These are phyloP conservation scores for Escallonia rubra DNA, from an alignment of 129 eudicot species.

Conservation along the genomic window DNA sequence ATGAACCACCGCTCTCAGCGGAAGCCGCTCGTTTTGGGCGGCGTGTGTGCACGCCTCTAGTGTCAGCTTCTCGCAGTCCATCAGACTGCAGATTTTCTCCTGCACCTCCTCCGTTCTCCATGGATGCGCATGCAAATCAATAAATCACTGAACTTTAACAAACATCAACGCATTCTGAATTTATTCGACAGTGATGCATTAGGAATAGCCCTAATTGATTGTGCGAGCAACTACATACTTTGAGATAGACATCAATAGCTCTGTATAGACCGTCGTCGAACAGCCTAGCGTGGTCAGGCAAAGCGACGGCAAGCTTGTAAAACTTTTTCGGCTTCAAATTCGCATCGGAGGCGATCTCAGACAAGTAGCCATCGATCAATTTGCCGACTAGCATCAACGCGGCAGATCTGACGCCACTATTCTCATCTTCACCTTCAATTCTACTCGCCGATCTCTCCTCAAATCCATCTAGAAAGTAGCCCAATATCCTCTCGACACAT, in stretches of 20 bases:
- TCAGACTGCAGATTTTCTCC: constrained; percentile 66
- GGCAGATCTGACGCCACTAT: constrained; percentile 37
- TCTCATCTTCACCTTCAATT: constrained; percentile 29
- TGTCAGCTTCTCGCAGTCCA: constrained; percentile 91
- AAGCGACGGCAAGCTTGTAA: constrained; percentile 46
- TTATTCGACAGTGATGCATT: not conserved
- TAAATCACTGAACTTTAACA: not conserved
- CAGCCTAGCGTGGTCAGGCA: constrained; percentile 74
- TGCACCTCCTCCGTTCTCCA: constrained; percentile 68
- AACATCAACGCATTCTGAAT: not conserved
- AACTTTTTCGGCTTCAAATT: constrained; percentile 80
- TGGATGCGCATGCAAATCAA: constrained; percentile 74
- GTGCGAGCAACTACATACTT: constrained; percentile 30
- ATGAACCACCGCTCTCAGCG: constrained; percentile 83
- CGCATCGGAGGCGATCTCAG: constrained; percentile 88
- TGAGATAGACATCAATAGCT: constrained; percentile 90
- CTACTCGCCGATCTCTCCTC: constrained; percentile 24
- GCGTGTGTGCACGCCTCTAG: constrained; percentile 99
- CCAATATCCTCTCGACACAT: constrained; percentile 73
- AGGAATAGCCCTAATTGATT: too few relatives aligned
- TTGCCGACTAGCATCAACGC: constrained; percentile 83
- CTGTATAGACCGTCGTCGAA: constrained; percentile 93
- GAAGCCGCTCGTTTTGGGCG: constrained; percentile 95
- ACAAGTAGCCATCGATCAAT: constrained; percentile 80
- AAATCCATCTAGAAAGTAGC: constrained; percentile 42